Conservation (phyloP, 1,139 yeast species). For the Zygosaccharomyces pseudobailii region DNA sequence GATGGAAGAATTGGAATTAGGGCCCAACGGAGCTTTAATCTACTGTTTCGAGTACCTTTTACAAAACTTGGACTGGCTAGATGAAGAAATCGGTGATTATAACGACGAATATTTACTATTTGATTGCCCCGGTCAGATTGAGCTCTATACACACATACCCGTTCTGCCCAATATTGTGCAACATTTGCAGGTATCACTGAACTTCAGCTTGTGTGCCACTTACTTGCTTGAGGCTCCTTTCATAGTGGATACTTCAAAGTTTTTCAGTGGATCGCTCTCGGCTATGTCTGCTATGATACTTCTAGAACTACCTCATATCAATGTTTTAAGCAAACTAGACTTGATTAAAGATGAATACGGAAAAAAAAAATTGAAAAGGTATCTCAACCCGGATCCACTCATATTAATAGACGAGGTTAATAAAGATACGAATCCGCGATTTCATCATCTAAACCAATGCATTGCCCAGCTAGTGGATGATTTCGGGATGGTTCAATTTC, state of each 20-base stretch:
- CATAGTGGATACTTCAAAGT: constrained; percentile 82
- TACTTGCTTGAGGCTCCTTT: constrained; percentile 92
- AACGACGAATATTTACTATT: constrained; percentile 91
- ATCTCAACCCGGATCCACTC: constrained; percentile 87
- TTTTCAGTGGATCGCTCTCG: constrained; percentile 89
- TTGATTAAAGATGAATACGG: constrained; percentile 72
- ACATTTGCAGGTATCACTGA: constrained; percentile 72
- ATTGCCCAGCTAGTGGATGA: constrained; percentile 92
- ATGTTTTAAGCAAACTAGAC: constrained; percentile 81
- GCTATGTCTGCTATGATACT: constrained; percentile 99
- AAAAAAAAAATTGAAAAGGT: constrained; percentile 72
- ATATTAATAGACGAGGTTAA: constrained; percentile 52
- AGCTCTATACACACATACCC: constrained; percentile 90
- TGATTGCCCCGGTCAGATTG: constrained; percentile 98
- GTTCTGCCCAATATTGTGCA: constrained; percentile 82
- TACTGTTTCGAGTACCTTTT: constrained; percentile 89
- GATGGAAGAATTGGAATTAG: constrained; percentile 91
- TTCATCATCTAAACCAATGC: constrained; percentile 65
- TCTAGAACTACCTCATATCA: constrained; percentile 90
- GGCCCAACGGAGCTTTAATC: constrained; percentile 92
- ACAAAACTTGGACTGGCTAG: constrained; percentile 92
- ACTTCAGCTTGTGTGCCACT: constrained; percentile 86
- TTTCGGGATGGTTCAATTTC: constrained; percentile 96
- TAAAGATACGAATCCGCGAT: constrained; percentile 64
- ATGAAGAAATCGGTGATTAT: constrained; percentile 88